These are phyloP conservation scores for Musa schizocarpa DNA, from an alignment of 176 grass and related monocot genomes.

Conservation along the genomic window DNA sequence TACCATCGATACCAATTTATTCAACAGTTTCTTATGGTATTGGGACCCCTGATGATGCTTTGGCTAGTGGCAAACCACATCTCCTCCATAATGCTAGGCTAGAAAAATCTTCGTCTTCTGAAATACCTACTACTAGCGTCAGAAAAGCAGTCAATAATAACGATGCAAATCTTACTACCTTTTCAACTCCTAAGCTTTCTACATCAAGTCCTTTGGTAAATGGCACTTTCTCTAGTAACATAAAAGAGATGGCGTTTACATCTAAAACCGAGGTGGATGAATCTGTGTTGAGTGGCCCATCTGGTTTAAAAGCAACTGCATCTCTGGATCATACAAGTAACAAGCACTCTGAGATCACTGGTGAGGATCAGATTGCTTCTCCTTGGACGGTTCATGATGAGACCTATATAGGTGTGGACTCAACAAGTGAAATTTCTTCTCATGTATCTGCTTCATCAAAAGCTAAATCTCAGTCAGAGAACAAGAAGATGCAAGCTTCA, in stretches of 20 bases:
- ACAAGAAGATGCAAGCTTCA: constrained; percentile 19
- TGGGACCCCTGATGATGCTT: background rate
- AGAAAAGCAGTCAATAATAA: background rate
- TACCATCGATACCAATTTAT: background rate
- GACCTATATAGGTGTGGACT: constrained; percentile 4
- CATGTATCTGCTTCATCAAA: constrained; percentile 7
- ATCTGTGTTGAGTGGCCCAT: background rate
- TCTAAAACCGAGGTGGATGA: constrained; percentile 27
- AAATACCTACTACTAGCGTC: background rate
- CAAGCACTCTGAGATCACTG: constrained; percentile 17
- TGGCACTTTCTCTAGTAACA: constrained; percentile 8
- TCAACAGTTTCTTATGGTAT: background rate
- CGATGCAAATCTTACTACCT: background rate
- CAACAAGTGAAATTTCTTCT: constrained; percentile 18
- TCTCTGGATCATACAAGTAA: constrained; percentile 19
- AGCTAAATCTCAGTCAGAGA: constrained; percentile 17
- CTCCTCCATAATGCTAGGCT: background rate
- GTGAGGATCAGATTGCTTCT: background rate
- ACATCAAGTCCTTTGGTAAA: constrained; percentile 31
- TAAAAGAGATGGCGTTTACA: background rate
- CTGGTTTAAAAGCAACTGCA: constrained; percentile 13
- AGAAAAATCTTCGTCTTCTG: constrained; percentile 9
- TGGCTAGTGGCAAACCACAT: background rate
- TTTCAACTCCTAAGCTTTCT: constrained; percentile 14
- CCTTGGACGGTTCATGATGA: constrained; percentile 6